These are phyloP conservation scores for Trichoderma sp. DNA, from an alignment of 2,329 filamentous ascomycete species.

Conservation along the genomic window DNA sequence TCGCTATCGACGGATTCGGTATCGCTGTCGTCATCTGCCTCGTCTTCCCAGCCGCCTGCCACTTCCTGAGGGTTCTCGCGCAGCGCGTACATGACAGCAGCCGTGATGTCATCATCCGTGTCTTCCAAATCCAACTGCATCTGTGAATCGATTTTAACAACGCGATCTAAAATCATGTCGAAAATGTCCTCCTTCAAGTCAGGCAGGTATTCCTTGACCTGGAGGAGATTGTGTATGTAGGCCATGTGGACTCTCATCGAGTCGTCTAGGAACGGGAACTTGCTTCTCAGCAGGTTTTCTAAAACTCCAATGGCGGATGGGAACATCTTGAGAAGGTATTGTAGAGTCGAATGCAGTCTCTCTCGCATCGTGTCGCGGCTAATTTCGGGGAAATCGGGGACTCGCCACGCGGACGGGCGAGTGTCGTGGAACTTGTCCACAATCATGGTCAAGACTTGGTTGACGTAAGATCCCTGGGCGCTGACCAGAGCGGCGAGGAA, in stretches of 20 bases:
- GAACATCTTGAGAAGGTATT: conserved; percentile 74
- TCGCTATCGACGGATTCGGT: conserved; percentile 69
- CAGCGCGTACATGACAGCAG: conserved; percentile 61
- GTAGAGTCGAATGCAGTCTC: conserved; percentile 72
- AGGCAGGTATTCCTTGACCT: conserved; percentile 72
- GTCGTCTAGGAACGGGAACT: conserved; percentile 76
- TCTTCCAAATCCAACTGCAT: conserved; percentile 94
- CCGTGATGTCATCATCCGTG: conserved; percentile 80
- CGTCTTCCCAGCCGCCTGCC: conserved; percentile 39
- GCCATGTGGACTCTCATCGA: conserved; percentile 74
- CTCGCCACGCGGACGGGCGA: conserved; percentile 44
- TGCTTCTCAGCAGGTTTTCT: conserved; percentile 60
- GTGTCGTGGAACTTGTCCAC: conserved; percentile 69
- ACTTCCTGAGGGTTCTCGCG: conserved; percentile 28
- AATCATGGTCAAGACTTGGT: conserved; percentile 72
- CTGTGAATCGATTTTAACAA: conserved; percentile 93
- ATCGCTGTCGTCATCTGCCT: conserved; percentile 63
- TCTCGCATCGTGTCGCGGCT: conserved; percentile 62
- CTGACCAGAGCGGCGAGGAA: conserved; percentile 73
- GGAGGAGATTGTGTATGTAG: conserved; percentile 84
- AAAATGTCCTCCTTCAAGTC: conserved; percentile 77
- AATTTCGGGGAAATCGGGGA: conserved; percentile 56
- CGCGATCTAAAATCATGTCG: conserved; percentile 75
- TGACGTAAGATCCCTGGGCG: conserved; percentile 75
- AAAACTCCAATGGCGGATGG: conserved; percentile 73